Conservation (phyloP, 2,329 filamentous ascomycete species). For the Huntiella abstrusa region DNA sequence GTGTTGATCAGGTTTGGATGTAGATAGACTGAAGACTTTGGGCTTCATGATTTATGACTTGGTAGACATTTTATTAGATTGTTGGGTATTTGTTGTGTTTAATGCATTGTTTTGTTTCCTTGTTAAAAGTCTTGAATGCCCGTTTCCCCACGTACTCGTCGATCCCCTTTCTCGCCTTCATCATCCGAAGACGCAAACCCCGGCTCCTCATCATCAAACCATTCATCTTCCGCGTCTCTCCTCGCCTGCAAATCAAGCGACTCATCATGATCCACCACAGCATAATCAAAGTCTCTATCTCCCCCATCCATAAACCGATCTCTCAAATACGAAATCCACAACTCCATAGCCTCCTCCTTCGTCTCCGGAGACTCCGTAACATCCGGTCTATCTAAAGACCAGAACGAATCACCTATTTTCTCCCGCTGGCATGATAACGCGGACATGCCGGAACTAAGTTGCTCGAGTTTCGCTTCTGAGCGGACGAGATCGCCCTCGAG, state of each 20-base stretch:
- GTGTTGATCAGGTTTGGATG: conserved; percentile 21
- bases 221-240: conserved; percentile 50
- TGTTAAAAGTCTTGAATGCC: conserved; percentile 52
- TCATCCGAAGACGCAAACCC: conserved; percentile 35
- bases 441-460: conserved; percentile 7
- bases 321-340: conserved; percentile 56
- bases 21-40: neutral
- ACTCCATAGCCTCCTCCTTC: conserved; percentile 44
- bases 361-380: neutral
- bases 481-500: conserved; percentile 61
- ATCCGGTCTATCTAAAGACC: neutral
- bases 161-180: conserved; percentile 16
- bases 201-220: conserved; percentile 65
- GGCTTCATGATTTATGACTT: neutral
- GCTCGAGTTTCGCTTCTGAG: conserved; percentile 54
- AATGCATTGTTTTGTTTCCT: neutral
- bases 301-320: conserved; percentile 55
- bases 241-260: conserved; percentile 41
- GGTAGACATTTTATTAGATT: neutral
- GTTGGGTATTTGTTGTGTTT: neutral
- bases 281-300: conserved; percentile 67
- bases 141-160: conserved; percentile 35
- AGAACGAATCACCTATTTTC: neutral
- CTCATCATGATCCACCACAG: conserved; percentile 48
- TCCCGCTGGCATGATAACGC: neutral